These are phyloP conservation scores for Monosporascus sp. DNA, from an alignment of 2,329 filamentous ascomycete genomes.

Conservation along the genomic window DNA sequence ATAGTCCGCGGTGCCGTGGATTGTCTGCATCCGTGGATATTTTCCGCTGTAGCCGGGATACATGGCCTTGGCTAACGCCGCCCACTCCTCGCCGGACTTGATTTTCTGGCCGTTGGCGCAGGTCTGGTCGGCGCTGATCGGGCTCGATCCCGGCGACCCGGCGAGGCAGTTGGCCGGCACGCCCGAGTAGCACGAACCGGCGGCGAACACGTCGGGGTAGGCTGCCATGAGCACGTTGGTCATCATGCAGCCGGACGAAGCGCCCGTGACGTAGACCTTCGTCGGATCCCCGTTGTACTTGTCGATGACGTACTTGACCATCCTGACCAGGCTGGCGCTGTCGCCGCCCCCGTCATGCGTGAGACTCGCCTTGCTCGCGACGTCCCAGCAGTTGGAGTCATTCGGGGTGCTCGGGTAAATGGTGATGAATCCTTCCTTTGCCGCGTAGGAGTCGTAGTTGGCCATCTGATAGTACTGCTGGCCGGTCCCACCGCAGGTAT, in stretches of 20 bases:
- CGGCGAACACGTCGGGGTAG: constrained; percentile 42
- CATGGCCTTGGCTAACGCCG: constrained; percentile 20
- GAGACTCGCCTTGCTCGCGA: constrained; percentile 2
- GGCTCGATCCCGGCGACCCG: constrained; percentile 5
- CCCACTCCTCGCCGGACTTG: constrained; percentile 15
- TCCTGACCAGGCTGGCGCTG: constrained; percentile 17
- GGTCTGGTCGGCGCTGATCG: constrained; percentile 1
- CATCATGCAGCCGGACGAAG: constrained; percentile 20
- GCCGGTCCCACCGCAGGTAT: neutral
- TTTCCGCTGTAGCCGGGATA: constrained; percentile 37
- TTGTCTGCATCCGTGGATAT: constrained; percentile 42
- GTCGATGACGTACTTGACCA: constrained; percentile 16
- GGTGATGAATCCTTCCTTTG: neutral
- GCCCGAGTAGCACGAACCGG: constrained; percentile 38
- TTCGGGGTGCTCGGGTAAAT: neutral
- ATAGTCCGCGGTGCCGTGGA: constrained; percentile 38
- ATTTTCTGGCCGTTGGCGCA: constrained; percentile 35
- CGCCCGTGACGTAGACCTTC: constrained; percentile 15
- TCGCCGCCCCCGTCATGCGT: constrained; percentile 16
- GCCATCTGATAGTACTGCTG: neutral
- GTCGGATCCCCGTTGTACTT: constrained; percentile 15
- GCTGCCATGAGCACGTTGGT: constrained; percentile 35
- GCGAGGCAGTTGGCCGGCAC: constrained; percentile 40
- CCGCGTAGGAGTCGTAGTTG: neutral
- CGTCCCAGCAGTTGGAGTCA: neutral